Evolutionary conservation across 129 eudicot genomes (phyloP), one percentile per base, ranked within the genome.

Genomic region (Lactuca sativa): DNA sequence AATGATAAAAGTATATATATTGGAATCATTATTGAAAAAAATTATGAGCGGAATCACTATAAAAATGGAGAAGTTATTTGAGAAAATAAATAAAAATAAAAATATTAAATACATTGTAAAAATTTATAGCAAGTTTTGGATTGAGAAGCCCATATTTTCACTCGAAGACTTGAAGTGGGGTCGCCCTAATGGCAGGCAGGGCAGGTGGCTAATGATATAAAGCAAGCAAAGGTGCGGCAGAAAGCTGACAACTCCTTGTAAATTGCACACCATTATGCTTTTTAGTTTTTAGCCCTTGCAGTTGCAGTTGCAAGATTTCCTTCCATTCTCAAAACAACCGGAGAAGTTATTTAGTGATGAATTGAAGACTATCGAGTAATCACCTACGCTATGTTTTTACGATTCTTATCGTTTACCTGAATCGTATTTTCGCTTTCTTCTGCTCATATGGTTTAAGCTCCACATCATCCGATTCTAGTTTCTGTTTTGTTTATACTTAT

Each of bases 181-280:
- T 58, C 49, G 76, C 76, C 76, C 76, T 60, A 66, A 66, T 60
- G 65, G 58, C 66, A 44, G n/a, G 16, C 75, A 70, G 14, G 9
- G 9, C 44, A 49, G 34, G 59, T 21, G 44, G 38, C 65, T 44
- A 9, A 31, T 48, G 47, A 32, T 71, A 71, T 71, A 71, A 71
- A 71, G 58, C 65, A 6, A 69, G 8, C 38, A 56, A 38, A 53
- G 66, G 43, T 69, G 73, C 64, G 54, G 53, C 74, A 56, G 30
- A 70, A 70, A 69, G 75, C 68, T 59, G 68, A 11, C 47, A 67
- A 4, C 43, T 66, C 59, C 59, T 3, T 30, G 17, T 10, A 15
- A 15, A 25, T 62, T 62, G 51, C 51, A 30, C 7, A 4, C 64
- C 17, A 25, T 44, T 44, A 54, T 56, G 40, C 64, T 69, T 59